These are phyloP conservation scores for Scheffersomyces segobiensis DNA, from an alignment of 1,139 yeast genomes.

Conservation along the genomic window DNA sequence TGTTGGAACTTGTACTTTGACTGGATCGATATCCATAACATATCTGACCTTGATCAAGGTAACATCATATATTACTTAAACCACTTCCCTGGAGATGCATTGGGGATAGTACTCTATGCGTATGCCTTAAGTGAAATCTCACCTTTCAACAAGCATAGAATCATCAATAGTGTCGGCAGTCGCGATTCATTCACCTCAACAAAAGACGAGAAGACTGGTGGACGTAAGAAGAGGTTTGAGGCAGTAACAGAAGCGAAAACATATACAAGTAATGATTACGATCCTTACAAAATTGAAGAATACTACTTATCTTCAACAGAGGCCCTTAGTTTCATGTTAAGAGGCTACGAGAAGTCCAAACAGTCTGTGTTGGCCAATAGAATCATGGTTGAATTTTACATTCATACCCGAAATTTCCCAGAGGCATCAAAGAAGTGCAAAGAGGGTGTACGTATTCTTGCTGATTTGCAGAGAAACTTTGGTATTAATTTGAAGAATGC, in stretches of 20 bases:
- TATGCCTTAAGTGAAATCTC: slow-evolving; percentile 68
- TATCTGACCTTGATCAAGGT: slow-evolving; percentile 51
- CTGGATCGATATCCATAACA: slow-evolving; percentile 60
- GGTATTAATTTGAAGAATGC: slow-evolving; percentile 53
- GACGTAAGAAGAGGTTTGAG: slow-evolving; percentile 2
- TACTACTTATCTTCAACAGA: slow-evolving; percentile 47
- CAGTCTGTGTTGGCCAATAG: slow-evolving; percentile 64
- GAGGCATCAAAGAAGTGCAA: slow-evolving; percentile 62
- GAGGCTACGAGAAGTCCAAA: slow-evolving; percentile 50
- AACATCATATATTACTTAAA: slow-evolving; percentile 51
- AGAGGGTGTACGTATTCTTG: slow-evolving; percentile 59
- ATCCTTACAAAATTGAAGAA: slow-evolving; percentile 15
- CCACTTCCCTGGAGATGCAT: slow-evolving; percentile 60
- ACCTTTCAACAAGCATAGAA: slow-evolving; percentile 44
- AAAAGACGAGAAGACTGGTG: slow-evolving; percentile 7
- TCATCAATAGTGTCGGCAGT: slow-evolving; percentile 11
- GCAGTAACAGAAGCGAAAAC: slow-evolving; percentile 8
- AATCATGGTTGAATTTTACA: slow-evolving; percentile 60
- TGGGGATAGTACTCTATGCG: slow-evolving; percentile 64
- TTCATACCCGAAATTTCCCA: slow-evolving; percentile 63
- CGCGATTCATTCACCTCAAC: neutral
- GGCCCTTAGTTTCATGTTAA: slow-evolving; percentile 52
- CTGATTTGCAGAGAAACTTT: slow-evolving; percentile 46
- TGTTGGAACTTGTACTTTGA: slow-evolving; percentile 83
- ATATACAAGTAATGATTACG: slow-evolving; percentile 16